Evolutionary conservation across 192 early-diverging fungal genomes (phyloP).

Genomic region (Entomortierella lignicola): DNA sequence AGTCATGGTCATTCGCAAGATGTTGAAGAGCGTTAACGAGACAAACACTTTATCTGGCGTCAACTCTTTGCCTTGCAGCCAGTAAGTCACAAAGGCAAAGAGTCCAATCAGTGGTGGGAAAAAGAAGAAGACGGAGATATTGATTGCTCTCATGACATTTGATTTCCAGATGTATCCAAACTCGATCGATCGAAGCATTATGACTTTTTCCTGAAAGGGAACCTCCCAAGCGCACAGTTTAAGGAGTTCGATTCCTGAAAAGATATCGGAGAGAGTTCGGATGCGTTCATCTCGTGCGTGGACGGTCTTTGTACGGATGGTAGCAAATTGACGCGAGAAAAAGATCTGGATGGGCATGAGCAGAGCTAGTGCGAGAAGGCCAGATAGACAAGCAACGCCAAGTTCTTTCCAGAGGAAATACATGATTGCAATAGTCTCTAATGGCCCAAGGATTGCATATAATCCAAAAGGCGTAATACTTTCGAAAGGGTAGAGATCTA

Average conservation of each 20-base stretch:
- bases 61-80: constrained; percentile 32
- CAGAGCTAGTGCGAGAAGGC: constrained; percentile 46
- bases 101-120: constrained; percentile 52
- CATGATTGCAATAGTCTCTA: constrained; percentile 43
- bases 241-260: constrained; percentile 53
- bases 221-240: constrained; percentile 56
- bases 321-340: constrained; percentile 45
- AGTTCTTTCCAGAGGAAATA: constrained; percentile 52
- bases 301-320: constrained; percentile 46
- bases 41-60: constrained; percentile 52
- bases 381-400: constrained; percentile 36
- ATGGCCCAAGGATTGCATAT: constrained; percentile 51
- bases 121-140: constrained; percentile 54
- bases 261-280: constrained; percentile 53
- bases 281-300: constrained; percentile 52
- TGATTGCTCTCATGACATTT: constrained; percentile 47
- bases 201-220: constrained; percentile 49
- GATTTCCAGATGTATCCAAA: constrained; percentile 42
- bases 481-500: constrained; percentile 57
- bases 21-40: constrained; percentile 50
- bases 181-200: constrained; percentile 46
- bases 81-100: constrained; percentile 48
- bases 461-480: constrained; percentile 52
- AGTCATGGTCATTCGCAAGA: constrained; percentile 54
- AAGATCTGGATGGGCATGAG: constrained; percentile 44